Conservation (phyloP, 2,329 filamentous ascomycete genomes). For the Hypomyces perniciosus region DNA sequence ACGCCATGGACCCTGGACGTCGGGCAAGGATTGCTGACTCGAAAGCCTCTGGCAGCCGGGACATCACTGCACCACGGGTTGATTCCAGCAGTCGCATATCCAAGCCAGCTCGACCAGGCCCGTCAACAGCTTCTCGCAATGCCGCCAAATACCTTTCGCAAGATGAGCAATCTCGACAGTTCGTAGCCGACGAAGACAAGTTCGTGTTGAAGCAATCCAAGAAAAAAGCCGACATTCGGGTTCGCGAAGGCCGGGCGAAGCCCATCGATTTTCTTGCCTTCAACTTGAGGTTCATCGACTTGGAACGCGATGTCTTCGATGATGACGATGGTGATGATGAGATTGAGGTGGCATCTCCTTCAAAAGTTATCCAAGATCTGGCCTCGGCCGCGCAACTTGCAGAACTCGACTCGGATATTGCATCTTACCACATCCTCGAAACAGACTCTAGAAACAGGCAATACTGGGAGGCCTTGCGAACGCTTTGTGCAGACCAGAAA, state of each 20-base stretch:
- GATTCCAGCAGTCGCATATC: conserved; percentile 52
- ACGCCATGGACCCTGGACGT: conserved; percentile 47
- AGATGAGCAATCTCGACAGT: conserved; percentile 72
- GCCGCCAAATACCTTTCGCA: conserved; percentile 54
- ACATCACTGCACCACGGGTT: conserved; percentile 50
- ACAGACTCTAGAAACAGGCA: conserved; percentile 69
- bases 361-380: conserved; percentile 71
- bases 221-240: conserved; percentile 93
- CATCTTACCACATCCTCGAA: conserved; percentile 75
- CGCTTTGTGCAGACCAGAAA: conserved; percentile 71
- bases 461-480: conserved; percentile 88
- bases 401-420: conserved; percentile 77
- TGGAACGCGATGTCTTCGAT: conserved; percentile 77
- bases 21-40: conserved; percentile 48
- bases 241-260: conserved; percentile 83
- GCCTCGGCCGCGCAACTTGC: conserved; percentile 55
- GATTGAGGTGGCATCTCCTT: conserved; percentile 72
- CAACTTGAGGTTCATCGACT: conserved; percentile 81
- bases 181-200: conserved; percentile 89
- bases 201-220: conserved; percentile 96
- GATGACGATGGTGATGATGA: conserved; percentile 70
- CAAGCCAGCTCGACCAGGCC: conserved; percentile 38
- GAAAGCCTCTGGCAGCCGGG: conserved; percentile 38
- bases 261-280: conserved; percentile 93
- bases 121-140: conserved; percentile 23